Conservation (phyloP, 2,329 filamentous ascomycete species). For the Aspergillus chevalieri region DNA sequence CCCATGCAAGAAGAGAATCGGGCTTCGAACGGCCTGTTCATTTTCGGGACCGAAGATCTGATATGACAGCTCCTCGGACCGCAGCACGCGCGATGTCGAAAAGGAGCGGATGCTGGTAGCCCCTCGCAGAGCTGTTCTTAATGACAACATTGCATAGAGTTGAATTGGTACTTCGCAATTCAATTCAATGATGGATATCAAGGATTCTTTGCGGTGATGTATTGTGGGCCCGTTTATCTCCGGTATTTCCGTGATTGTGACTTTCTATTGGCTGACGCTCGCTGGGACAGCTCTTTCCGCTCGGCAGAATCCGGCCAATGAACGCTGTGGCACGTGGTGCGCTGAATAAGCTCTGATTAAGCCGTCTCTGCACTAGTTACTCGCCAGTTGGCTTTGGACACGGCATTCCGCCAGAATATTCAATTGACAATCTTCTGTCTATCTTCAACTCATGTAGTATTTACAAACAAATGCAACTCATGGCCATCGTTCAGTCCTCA, state of each 20-base stretch:
- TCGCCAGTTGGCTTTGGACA: background rate
- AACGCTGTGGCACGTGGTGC: background rate
- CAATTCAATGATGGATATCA: too few species aligned
- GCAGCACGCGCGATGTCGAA: conserved; percentile 24
- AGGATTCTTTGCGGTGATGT: too few species aligned
- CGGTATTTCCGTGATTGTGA: background rate
- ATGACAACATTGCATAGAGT: conserved; percentile 7
- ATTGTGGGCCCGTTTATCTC: background rate
- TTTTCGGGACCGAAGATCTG: conserved; percentile 33
- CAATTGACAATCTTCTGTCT: too few species aligned
- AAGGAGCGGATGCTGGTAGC: conserved; percentile 19
- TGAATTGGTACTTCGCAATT: background rate
- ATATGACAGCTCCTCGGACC: conserved; percentile 29
- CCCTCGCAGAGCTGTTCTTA: conserved; percentile 11
- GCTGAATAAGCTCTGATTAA: background rate
- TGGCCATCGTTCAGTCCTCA: background rate
- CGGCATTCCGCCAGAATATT: too few species aligned
- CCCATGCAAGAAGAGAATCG: conserved; percentile 85
- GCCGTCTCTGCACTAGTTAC: too few species aligned
- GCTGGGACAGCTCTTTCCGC: too few species aligned
- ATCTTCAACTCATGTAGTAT: background rate
- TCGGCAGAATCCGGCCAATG: background rate
- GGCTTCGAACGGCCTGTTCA: conserved; percentile 38
- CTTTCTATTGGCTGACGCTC: background rate
- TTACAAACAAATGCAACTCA: background rate